Conservation (phyloP, 768 basidiomycete genomes). For the Steccherinum ochraceum region DNA sequence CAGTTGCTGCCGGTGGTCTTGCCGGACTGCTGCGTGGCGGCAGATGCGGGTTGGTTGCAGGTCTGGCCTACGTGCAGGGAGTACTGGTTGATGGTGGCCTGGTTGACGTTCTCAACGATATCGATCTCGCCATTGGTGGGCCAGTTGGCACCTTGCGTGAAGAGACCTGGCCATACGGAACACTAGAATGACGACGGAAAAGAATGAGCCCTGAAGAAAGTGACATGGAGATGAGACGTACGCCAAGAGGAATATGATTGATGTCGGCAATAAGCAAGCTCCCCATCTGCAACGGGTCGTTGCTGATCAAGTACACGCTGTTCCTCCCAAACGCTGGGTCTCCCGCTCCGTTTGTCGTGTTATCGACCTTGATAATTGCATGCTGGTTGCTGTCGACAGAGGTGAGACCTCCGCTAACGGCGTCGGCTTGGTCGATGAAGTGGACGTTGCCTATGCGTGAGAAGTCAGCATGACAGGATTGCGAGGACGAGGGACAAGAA, state of each 20-base stretch:
- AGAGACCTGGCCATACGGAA: slow-evolving; percentile 22
- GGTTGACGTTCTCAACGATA: slow-evolving; percentile 48
- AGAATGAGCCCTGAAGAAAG: not conserved
- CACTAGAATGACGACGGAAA: not conserved
- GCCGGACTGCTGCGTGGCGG: slow-evolving; percentile 26
- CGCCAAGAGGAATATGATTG: slow-evolving; percentile 33
- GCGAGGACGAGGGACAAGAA: no score
- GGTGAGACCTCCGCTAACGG: slow-evolving; percentile 38
- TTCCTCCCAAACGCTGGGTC: slow-evolving; percentile 36
- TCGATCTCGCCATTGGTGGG: slow-evolving; percentile 32
- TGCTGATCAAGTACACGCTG: slow-evolving; percentile 38
- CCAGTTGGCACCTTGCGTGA: slow-evolving; percentile 31
- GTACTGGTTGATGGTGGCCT: slow-evolving; percentile 45
- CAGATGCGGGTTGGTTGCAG: slow-evolving; percentile 24
- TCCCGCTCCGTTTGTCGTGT: slow-evolving; percentile 27
- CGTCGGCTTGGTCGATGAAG: slow-evolving; percentile 44
- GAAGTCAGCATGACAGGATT: no score
- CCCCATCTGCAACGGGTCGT: slow-evolving; percentile 34
- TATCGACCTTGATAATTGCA: slow-evolving; percentile 72
- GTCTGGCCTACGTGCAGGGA: slow-evolving; percentile 44
- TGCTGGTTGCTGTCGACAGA: slow-evolving; percentile 55
- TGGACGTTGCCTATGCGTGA: slow-evolving; percentile 62
- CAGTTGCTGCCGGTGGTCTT: slow-evolving; percentile 23
- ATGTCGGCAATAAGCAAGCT: slow-evolving; percentile 40
- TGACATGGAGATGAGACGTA: slow-evolving; percentile 48